phyloP scores from a whole-genome alignment of 2,329 filamentous ascomycete genomes.

The Didymella arachidicola region DNA sequence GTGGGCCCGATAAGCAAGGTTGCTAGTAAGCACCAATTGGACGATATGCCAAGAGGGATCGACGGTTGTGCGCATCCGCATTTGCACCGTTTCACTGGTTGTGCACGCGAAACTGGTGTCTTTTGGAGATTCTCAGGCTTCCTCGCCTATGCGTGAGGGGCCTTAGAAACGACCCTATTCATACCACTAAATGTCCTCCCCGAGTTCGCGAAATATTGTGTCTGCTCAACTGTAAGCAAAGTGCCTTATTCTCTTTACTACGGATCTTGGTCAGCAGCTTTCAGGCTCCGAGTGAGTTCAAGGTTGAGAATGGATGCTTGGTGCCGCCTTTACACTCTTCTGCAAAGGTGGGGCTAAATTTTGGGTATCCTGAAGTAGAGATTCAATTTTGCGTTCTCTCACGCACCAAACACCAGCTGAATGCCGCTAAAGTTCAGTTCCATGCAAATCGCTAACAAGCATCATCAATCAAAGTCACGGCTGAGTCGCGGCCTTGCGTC shows the following conservation, averaged over 20 bases:
- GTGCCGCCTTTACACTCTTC: not conserved
- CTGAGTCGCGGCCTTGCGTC: not conserved
- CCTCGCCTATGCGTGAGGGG: not conserved
- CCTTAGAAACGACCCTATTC: not conserved
- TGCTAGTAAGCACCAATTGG: slow-evolving; percentile 1
- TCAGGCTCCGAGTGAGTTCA: not conserved
- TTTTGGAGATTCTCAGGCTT: not conserved
- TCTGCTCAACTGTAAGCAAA: not conserved
- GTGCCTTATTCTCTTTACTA: not conserved
- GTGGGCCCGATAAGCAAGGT: slow-evolving; percentile 14
- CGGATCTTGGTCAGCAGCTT: not conserved
- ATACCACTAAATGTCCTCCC: not conserved
- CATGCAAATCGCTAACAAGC: slow-evolving; percentile 21
- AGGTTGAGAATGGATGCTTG: not conserved
- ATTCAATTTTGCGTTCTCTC: slow-evolving; percentile 9
- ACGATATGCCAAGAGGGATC: slow-evolving; percentile 12
- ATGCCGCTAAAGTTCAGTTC: slow-evolving; percentile 18
- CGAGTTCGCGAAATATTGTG: not conserved
- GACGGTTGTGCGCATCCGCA: slow-evolving; percentile 2
- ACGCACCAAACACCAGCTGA: slow-evolving; percentile 10
- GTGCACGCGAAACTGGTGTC: not conserved
- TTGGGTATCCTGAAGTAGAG: not conserved
- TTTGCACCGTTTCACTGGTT: not conserved
- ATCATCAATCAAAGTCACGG: slow-evolving; percentile 3
- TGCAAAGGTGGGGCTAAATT: not conserved